These are phyloP conservation scores for Aspergillus neotritici DNA, from an alignment of 2,329 filamentous ascomycete genomes.

Conservation along the genomic window DNA sequence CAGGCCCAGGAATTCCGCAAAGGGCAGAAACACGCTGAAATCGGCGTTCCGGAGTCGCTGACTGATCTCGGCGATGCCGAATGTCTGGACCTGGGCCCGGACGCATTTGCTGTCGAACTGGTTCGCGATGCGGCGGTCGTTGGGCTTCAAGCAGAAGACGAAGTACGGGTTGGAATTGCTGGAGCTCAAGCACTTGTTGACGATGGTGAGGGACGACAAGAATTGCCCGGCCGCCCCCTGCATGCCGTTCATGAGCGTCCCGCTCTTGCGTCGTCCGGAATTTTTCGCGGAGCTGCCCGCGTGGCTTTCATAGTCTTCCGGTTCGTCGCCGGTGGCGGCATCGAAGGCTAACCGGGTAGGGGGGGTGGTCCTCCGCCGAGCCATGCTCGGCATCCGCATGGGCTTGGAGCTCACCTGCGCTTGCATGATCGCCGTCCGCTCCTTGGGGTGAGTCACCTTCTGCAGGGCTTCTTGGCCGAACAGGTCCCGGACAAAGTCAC, in stretches of 20 bases:
- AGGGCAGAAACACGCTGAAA: conserved; percentile 92
- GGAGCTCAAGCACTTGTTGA: conserved; percentile 77
- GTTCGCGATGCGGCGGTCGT: conserved; percentile 93
- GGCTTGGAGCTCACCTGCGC: conserved; percentile 95
- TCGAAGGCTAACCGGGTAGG: conserved; percentile 40
- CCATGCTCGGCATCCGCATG: conserved; percentile 85
- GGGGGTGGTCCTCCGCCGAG: conserved; percentile 65
- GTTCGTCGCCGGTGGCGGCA: conserved; percentile 33
- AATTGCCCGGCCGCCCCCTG: conserved; percentile 93
- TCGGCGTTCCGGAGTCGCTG: conserved; percentile 87
- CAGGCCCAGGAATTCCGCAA: conserved; percentile 88
- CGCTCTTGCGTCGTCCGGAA: conserved; percentile 32
- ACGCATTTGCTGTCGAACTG: conserved; percentile 99
- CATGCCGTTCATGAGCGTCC: conserved; percentile 41
- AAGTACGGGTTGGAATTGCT: conserved; percentile 90
- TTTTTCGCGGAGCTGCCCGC: conserved; percentile 26
- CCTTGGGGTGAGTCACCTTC: conserved; percentile 87
- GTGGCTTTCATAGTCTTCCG: conserved; percentile 33
- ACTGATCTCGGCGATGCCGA: conserved; percentile 95
- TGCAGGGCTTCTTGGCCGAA: conserved; percentile 96
- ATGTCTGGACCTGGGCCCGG: conserved; percentile 85
- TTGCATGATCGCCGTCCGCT: conserved; percentile 86
- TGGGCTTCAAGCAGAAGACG: conserved; percentile 94
- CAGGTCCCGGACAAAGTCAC: conserved; percentile 78
- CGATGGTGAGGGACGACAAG: conserved; percentile 78